Evolutionary conservation across 129 eudicot species (phyloP), one percentile per base, ranked within the genome.

Genomic region (Chrysanthemum lavandulifolium): DNA sequence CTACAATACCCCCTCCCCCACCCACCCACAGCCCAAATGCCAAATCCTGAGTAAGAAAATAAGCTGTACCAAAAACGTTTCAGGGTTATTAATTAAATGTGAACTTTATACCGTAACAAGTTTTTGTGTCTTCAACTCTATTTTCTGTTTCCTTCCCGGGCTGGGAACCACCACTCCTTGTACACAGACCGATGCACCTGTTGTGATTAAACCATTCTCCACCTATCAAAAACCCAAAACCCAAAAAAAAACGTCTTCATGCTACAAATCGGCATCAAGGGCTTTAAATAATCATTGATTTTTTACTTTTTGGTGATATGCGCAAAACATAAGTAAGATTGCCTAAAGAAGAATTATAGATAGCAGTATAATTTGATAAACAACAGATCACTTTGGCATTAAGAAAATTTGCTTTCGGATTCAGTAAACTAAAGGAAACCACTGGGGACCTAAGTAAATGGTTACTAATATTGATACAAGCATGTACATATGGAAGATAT

Each of bases 61-160:
- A 66, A 9, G 47, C 25, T 57, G 53, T 58, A 58, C 53, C 23
- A 51, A 61, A 69, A 21, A 33, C 61, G 71, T 54, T 72, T 49
- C 57, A 14, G 8, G 47, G 45, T 3, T 33, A 6, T 13, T 15
- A 19, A 6, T 13, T 15, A 19, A 48, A 70, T 57, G 49, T 54
- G 62, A 68, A 51, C 45, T 48, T 50, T 53, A 56, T 84, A 94
- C 99, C 88, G 68, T 73, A 23, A 83, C 80, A 72, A 94, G 91
- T 78, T 90, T 94, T 64, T 86, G 87, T 78, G 85, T 82, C 77
- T 86, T 86, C 72, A 94, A 72, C 79, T 94, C 99, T 54, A 90
- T 75, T 80, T 90, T 94, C 73, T 94, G 99, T 79, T 94, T 90
- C 73, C 89, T 78, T 64, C 99, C 99, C 83, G 79, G 97, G 68